These are phyloP conservation scores for Opeltia flavorubescens DNA, from an alignment of 495 filamentous ascomycete genomes.

Conservation along the genomic window DNA sequence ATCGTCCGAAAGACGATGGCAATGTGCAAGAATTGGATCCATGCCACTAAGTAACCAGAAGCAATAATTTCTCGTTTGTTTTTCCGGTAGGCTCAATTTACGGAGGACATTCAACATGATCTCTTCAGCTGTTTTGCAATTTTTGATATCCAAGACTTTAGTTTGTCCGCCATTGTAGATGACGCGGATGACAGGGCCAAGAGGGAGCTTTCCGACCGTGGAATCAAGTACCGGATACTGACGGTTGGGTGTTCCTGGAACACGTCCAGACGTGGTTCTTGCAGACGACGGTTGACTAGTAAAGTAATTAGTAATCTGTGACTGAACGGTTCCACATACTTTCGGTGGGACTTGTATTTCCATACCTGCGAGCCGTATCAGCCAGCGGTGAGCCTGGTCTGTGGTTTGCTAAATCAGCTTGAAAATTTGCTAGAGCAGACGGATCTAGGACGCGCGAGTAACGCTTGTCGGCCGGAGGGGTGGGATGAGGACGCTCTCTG, in stretches of 20 bases:
- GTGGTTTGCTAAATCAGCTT: conserved; percentile 9
- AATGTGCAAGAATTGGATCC: conserved; percentile 65
- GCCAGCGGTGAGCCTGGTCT: conserved; percentile 59
- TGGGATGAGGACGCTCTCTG: conserved; percentile 28
- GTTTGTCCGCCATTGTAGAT: conserved; percentile 86
- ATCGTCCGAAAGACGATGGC: conserved; percentile 62
- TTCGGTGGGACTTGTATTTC: conserved; percentile 38
- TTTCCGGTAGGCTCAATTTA: conserved; percentile 65
- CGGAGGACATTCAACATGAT: conserved; percentile 72
- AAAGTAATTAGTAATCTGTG: conserved; percentile 36
- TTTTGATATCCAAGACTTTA: conserved; percentile 77
- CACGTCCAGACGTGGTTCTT: conserved; percentile 31
- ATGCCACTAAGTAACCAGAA: conserved; percentile 71
- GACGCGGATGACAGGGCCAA: conserved; percentile 71
- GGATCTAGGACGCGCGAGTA: conserved; percentile 55
- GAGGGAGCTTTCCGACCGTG: conserved; percentile 65
- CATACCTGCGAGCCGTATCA: conserved; percentile 37
- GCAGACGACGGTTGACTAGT: conserved; percentile 30
- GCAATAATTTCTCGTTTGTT: conserved; percentile 65
- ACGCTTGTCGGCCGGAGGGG: conserved; percentile 50
- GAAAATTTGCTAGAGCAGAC: conserved; percentile 17
- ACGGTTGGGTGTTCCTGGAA: conserved; percentile 30
- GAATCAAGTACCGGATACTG: conserved; percentile 66
- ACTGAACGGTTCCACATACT: conserved; percentile 28
- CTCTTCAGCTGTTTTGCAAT: conserved; percentile 79